Evolutionary conservation across 2,329 filamentous ascomycete species (phyloP), one percentile per base, ranked within the genome.

Genomic region (Trichoderma sp.): DNA sequence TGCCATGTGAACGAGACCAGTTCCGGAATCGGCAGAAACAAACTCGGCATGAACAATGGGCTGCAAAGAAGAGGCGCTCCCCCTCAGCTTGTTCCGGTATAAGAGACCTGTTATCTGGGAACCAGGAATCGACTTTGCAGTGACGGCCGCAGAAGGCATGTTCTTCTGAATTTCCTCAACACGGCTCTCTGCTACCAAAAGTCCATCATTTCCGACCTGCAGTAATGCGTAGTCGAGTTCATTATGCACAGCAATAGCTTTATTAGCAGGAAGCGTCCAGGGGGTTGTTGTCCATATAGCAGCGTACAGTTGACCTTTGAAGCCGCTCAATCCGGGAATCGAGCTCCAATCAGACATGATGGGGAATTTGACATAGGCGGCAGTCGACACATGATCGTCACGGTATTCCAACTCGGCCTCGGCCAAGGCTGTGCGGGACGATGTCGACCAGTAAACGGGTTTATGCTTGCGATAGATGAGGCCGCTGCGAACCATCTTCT

Each of bases 231-330:
- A 99, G 52, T 88, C 82, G 69, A 98, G 80, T 45, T 92, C 88
- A 7, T 86, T 82, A 73, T 93, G 89, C 39, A 98, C 85, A 2
- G 93, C 94, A 76, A 99, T 93, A 0, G 92, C 94, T 75, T 88
- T 89, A 77, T 99, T 99, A 2, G 94, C 94, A 0, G 95, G 94
- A 5, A 99, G 82, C 0, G 95, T 99, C 95, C 95, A 99, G 0
- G 95, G 95, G 0, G 95, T 99, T 0, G 95, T 99, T 2, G 95
- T 99, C 95, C 95, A 99, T 61, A 98, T 92, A n/a, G 95, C 85
- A n/a, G 91, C 92, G 76, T 86, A 90, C 12, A 97, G 75, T 5
- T 83, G 80, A 4, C 84, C 83, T 6, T 78, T 71, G 25, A 86
- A 76, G 4, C 71, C 70, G 27, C 76, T 72, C 59, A 86, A 73